phyloP scores from a whole-genome alignment of 495 filamentous ascomycete species.

The Mycothermus thermophilus region DNA sequence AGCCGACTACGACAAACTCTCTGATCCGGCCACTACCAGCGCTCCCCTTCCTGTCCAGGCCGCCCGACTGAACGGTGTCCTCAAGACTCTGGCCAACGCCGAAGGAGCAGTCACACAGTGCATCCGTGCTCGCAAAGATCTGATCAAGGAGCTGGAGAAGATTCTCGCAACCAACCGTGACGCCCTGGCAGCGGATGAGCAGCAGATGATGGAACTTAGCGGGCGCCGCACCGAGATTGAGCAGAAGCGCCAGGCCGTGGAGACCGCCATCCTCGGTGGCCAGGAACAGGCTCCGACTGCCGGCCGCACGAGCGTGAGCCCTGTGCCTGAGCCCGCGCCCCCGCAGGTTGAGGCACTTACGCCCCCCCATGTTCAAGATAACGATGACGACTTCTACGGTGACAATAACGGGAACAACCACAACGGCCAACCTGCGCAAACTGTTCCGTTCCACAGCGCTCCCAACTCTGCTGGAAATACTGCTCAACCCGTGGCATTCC shows the following conservation, averaged over 20 bases:
- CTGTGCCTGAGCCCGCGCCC: conserved; percentile 39
- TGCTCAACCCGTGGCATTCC: conserved; percentile 19
- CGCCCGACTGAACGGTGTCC: conserved; percentile 69
- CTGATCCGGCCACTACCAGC: conserved; percentile 56
- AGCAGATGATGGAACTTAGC: conserved; percentile 41
- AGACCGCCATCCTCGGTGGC: conserved; percentile 74
- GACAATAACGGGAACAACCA: conserved; percentile 6
- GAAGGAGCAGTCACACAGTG: conserved; percentile 81
- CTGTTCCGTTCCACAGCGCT: conserved; percentile 15
- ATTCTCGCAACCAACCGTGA: conserved; percentile 61
- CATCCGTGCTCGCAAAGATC: conserved; percentile 67
- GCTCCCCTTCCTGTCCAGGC: conserved; percentile 68
- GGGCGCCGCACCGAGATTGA: conserved; percentile 54
- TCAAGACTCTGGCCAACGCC: conserved; percentile 81
- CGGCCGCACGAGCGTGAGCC: conserved; percentile 23
- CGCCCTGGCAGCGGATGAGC: conserved; percentile 53
- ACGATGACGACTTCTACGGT: conserved; percentile 13
- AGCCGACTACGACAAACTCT: conserved; percentile 67
- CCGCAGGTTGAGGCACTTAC: conserved; percentile 77
- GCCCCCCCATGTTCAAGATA: conserved; percentile 41
- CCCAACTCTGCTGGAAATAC: conserved; percentile 24
- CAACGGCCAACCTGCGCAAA: conserved; percentile 11
- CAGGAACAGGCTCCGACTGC: conserved; percentile 29
- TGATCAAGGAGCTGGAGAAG: conserved; percentile 72
- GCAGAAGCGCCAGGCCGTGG: conserved; percentile 66